Evolutionary conservation across 306 rosid species (phyloP).

Genomic region (Abrus precatorius): DNA sequence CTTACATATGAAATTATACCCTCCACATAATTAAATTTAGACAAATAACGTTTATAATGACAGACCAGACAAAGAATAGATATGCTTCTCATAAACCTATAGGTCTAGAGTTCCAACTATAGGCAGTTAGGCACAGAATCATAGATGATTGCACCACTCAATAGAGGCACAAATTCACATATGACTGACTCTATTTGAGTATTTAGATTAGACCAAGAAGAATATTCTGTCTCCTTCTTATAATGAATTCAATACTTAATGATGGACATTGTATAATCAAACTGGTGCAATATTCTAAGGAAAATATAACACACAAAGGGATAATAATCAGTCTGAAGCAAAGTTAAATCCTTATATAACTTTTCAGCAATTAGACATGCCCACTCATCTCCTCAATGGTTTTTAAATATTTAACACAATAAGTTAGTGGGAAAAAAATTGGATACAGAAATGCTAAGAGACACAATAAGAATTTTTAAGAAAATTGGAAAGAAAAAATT

Average conservation of each 20-base stretch:
- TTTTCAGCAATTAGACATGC: not conserved
- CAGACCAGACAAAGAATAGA: constrained; percentile 10
- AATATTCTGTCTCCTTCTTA: not conserved
- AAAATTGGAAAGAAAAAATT: not conserved
- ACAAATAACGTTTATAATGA: not conserved
- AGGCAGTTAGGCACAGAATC: no score
- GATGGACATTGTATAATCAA: not conserved
- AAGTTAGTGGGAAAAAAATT: constrained; percentile 8
- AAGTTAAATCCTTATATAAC: not conserved
- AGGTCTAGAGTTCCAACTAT: not conserved
- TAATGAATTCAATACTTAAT: constrained; percentile 31
- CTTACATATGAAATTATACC: not conserved
- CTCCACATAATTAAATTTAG: constrained; percentile 24
- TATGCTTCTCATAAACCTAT: not conserved
- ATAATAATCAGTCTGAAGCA: not conserved
- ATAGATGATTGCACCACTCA: not conserved
- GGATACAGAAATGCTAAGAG: constrained; percentile 1
- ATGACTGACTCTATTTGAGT: constrained; percentile 4
- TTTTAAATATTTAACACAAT: constrained; percentile 5
- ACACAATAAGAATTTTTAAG: not conserved
- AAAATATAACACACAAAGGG: not conserved
- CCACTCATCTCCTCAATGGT: constrained; percentile 2
- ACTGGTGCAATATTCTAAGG: constrained; percentile 15
- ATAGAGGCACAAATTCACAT: not conserved
- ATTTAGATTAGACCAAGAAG: constrained; percentile 21